These are phyloP conservation scores for Vigna hirtella DNA, from an alignment of 306 rosid species.

Conservation along the genomic window DNA sequence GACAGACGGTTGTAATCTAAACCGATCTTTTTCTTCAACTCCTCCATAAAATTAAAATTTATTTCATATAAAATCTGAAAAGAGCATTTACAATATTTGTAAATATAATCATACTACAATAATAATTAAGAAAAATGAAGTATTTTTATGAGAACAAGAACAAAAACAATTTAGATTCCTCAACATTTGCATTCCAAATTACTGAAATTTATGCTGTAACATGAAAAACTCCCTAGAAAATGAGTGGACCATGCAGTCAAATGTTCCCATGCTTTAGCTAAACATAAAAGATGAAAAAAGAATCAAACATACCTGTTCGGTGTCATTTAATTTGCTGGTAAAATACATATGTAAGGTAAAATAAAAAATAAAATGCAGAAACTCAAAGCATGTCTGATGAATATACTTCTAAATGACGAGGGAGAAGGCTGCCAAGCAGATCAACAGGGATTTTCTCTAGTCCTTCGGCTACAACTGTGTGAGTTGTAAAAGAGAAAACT, in stretches of 20 bases:
- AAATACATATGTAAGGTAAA: conserved; percentile 26
- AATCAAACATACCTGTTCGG: conserved; percentile 18
- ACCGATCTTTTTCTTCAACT: conserved; percentile 77
- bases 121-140: conserved; percentile 1
- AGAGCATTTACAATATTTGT: conserved; percentile 24
- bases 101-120: conserved; percentile 36
- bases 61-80: conserved; percentile 72
- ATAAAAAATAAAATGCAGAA: conserved; percentile 32
- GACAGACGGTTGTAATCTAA: conserved; percentile 68
- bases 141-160: conserved; percentile 20
- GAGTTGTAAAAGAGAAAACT: conserved; percentile 74
- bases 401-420: conserved; percentile 76
- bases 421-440: conserved; percentile 75
- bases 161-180: conserved; percentile 24
- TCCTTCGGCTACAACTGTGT: conserved; percentile 68
- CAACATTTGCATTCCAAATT: conserved; percentile 20
- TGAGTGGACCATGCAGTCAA: conserved; percentile 31
- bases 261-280: conserved; percentile 34
- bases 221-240: conserved; percentile 31
- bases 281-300: conserved; percentile 27
- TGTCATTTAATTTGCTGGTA: neutral
- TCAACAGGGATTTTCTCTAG: conserved; percentile 76
- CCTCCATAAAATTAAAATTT: conserved; percentile 65
- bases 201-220: conserved; percentile 14
- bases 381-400: conserved; percentile 1